Evolutionary conservation across 2,329 filamentous ascomycete species (phyloP).

Genomic region (Bisporella sp.): DNA sequence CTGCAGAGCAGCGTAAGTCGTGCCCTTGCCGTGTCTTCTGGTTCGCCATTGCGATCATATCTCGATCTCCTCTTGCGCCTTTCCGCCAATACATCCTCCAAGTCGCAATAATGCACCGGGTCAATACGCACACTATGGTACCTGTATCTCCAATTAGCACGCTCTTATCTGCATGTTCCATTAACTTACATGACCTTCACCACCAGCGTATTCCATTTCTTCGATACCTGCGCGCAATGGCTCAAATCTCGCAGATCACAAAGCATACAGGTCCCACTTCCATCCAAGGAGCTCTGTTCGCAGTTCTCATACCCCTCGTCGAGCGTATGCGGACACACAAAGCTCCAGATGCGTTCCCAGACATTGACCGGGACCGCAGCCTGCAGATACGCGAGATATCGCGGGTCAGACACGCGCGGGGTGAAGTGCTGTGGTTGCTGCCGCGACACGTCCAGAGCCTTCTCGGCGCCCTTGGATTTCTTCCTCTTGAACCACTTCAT

Average conservation of each 20-base stretch:
- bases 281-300: constrained; percentile 68
- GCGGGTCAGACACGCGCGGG: constrained; percentile 12
- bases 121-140: constrained; percentile 91
- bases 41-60: constrained; percentile 70
- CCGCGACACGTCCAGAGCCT: constrained; percentile 1
- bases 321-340: constrained; percentile 73
- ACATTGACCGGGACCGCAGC: constrained; percentile 57
- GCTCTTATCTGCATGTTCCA: neutral
- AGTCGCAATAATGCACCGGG: constrained; percentile 86
- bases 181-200: constrained; percentile 53
- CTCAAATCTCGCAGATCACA: constrained; percentile 88
- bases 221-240: constrained; percentile 68
- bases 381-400: constrained; percentile 5
- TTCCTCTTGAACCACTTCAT: constrained; percentile 24
- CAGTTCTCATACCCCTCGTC: constrained; percentile 77
- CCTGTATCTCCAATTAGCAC: constrained; percentile 34
- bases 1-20: constrained; percentile 74
- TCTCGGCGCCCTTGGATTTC: constrained; percentile 9
- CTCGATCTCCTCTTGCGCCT: constrained; percentile 67
- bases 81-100: constrained; percentile 74
- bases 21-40: constrained; percentile 70
- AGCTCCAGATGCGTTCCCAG: constrained; percentile 69
- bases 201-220: constrained; percentile 57
- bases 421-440: constrained; percentile 8
- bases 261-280: constrained; percentile 74